Conservation (phyloP, 441 rosid genomes). For the Eugenia klotzschiana region DNA sequence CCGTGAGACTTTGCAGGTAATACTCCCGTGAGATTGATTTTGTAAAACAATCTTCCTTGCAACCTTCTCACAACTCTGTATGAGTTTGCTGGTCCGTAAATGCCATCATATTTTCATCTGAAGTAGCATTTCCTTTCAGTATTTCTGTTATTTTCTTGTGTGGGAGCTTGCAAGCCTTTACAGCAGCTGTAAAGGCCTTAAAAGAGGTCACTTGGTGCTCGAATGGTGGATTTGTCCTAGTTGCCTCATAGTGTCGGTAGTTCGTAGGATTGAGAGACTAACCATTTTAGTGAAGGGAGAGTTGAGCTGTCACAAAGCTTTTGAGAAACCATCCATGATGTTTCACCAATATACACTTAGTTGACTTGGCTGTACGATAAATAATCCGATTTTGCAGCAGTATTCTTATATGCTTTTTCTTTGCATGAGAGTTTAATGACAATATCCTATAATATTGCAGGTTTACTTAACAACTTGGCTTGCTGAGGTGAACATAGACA, state of each 20-base stretch:
- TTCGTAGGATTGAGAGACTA: not conserved
- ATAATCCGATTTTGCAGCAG: not conserved
- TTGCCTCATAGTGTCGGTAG: not conserved
- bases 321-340: not conserved
- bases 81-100: not conserved
- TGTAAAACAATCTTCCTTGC: not conserved
- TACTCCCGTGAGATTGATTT: not conserved
- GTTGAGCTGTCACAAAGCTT: not conserved
- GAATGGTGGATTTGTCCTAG: not conserved
- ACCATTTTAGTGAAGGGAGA: not conserved
- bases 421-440: not conserved
- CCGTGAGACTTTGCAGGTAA: constrained; percentile 52
- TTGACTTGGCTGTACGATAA: not conserved
- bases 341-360: not conserved
- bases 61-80: not conserved
- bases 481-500: constrained; percentile 57
- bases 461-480: constrained; percentile 71
- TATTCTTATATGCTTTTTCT: not conserved
- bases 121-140: not conserved
- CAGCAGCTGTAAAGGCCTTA: not conserved
- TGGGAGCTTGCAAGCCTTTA: not conserved
- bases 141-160: not conserved
- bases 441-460: constrained; percentile 13
- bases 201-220: not conserved
- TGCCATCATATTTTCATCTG: not conserved